phyloP scores from a whole-genome alignment of 768 basidiomycete genomes.

The Cyclocybe aegerita region DNA sequence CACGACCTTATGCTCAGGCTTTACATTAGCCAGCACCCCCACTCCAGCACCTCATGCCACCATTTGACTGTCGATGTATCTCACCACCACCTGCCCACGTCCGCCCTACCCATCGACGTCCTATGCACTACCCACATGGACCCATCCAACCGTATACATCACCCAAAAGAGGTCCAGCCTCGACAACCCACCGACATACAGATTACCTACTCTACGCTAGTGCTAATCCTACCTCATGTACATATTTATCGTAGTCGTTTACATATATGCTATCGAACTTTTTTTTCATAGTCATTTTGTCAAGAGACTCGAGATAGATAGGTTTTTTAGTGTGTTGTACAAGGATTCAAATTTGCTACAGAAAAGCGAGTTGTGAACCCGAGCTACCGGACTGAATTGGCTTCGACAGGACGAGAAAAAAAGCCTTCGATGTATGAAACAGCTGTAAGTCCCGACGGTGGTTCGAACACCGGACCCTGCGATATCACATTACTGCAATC shows the following conservation, averaged over 20 bases:
- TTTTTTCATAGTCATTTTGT: too few relatives aligned
- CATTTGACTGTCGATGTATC: not conserved
- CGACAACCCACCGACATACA: not conserved
- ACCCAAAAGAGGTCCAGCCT: not conserved
- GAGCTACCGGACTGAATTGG: too few relatives aligned
- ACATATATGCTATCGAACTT: too few relatives aligned
- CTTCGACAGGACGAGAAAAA: too few relatives aligned
- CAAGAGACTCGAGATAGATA: too few relatives aligned
- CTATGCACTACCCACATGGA: not conserved
- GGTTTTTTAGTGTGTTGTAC: too few relatives aligned
- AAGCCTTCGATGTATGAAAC: too few relatives aligned
- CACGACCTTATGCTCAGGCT: too few relatives aligned
- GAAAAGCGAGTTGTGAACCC: too few relatives aligned
- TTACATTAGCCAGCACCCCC: too few relatives aligned
- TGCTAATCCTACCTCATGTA: not conserved
- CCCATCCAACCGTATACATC: not conserved
- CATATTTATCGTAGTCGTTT: too few relatives aligned
- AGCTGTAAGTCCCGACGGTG: slow-evolving; percentile 4
- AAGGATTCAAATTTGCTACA: too few relatives aligned
- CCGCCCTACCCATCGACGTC: not conserved
- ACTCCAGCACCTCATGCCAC: not conserved
- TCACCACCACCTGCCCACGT: not conserved
- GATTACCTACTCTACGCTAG: not conserved
- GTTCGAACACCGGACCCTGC: slow-evolving; percentile 10
- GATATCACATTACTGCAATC: slow-evolving; percentile 6